These are phyloP conservation scores for Hymenoscyphus infarciens DNA, from an alignment of 2,329 filamentous ascomycete species.

Conservation along the genomic window DNA sequence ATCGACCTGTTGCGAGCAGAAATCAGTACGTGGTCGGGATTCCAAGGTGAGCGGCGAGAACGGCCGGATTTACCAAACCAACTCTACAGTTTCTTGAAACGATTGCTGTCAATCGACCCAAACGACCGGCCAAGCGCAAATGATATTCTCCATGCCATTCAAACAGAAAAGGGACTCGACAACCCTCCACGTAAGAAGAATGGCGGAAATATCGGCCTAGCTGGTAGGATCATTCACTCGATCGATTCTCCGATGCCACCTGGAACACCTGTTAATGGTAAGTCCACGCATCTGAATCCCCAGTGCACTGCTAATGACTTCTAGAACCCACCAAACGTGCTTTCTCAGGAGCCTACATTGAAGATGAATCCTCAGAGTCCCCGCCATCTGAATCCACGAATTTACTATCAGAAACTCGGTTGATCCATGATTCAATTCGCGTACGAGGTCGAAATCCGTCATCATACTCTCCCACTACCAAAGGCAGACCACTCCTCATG, in stretches of 20 bases:
- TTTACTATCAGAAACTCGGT: conserved; percentile 16
- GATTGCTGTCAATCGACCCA: conserved; percentile 74
- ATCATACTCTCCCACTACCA: conserved; percentile 10
- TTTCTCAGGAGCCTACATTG: conserved; percentile 30
- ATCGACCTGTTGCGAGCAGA: conserved; percentile 80
- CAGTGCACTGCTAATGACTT: conserved; percentile 8
- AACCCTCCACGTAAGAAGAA: conserved; percentile 27
- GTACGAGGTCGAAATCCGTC: conserved; percentile 7
- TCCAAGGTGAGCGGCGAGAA: conserved; percentile 70
- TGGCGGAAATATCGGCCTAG: conserved; percentile 26
- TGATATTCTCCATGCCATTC: conserved; percentile 62
- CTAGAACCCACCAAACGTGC: conserved; percentile 29
- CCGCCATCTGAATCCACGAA: conserved; percentile 20
- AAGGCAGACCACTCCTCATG: conserved; percentile 39
- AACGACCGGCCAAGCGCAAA: conserved; percentile 75
- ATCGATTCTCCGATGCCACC: conserved; percentile 34
- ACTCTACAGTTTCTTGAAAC: conserved; percentile 80
- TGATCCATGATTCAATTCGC: conserved; percentile 20
- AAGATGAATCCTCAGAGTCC: conserved; percentile 28
- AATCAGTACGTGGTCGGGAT: conserved; percentile 83
- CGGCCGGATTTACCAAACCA: conserved; percentile 80
- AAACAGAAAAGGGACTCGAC: conserved; percentile 34
- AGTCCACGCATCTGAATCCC: background rate
- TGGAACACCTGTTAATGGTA: conserved; percentile 31
- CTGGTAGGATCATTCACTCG: conserved; percentile 32